Evolutionary conservation across 306 rosid species (phyloP), one percentile per base, ranked within the genome.

Genomic region (Sesbania bispinosa): DNA sequence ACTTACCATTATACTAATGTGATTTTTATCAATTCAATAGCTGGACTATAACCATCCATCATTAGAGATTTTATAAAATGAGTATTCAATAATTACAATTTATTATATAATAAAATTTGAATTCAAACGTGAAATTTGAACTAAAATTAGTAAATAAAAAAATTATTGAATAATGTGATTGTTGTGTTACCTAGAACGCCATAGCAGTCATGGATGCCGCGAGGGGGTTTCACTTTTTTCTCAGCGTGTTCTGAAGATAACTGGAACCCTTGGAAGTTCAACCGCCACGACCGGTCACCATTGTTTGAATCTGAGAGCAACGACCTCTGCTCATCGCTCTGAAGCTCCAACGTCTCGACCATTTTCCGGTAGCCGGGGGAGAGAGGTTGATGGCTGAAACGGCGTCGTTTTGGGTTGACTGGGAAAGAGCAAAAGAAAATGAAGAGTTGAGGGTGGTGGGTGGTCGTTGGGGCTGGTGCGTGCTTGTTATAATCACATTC

Each of bases 221-320:
- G 91, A 21, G 89, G 54, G 23, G 84, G 86, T 75, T 83, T 87
- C n/a, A 62, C 66, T 41, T 75, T 65, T 81, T 83, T 92, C 70
- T 87, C 88, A 20, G 67, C 61, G 67, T 75, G 88, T 55, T 79
- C 78, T 0, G 91, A 20, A 11, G 88, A 77, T 2, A 83, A 13
- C 79, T 86, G 91, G 43, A 89, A 82, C 18, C 84, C 82, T 0
- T 83, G 90, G 82, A 94, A 94, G 87, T 94, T 94, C 85, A 94
- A 64, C 77, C 90, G 88, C 99, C 97, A 94, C 0, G 99, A 85
- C 38, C 36, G 76, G 79, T 91, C 99, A 39, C 75, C 88, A 79
- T 55, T 84, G 86, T 20, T 53, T 30, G 86, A 55, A 67, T 76
- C 74, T 1, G 71, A 76, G 52, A 91, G 78, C n/a, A 94, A 74